These are phyloP conservation scores for Colletotrichum higginsianum DNA, from an alignment of 2,329 filamentous ascomycete genomes.

Conservation along the genomic window DNA sequence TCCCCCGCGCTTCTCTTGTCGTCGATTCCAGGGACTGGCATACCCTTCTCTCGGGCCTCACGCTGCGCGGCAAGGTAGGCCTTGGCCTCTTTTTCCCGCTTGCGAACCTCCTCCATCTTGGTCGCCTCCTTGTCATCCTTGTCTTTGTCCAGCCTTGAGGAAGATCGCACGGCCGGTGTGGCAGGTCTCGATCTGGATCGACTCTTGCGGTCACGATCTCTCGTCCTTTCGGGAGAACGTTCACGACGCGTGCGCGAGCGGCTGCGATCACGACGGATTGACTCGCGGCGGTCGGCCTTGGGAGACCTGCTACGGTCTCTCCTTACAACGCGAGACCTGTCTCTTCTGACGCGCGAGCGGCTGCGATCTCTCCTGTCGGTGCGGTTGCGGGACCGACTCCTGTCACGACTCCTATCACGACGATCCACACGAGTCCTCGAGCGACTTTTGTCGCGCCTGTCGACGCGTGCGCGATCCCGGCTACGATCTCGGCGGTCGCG, in stretches of 20 bases:
- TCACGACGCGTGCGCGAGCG: slow-evolving; percentile 43
- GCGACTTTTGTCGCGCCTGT: slow-evolving; percentile 53
- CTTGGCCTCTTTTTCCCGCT: slow-evolving; percentile 75
- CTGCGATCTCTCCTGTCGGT: slow-evolving; percentile 48
- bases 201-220: slow-evolving; percentile 57
- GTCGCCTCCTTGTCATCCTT: slow-evolving; percentile 68
- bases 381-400: slow-evolving; percentile 50
- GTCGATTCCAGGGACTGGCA: slow-evolving; percentile 71
- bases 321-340: slow-evolving; percentile 31
- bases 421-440: slow-evolving; percentile 45
- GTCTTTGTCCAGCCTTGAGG: slow-evolving; percentile 50
- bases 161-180: slow-evolving; percentile 43
- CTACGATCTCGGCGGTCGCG: slow-evolving; percentile 51
- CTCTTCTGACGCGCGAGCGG: slow-evolving; percentile 48
- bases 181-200: slow-evolving; percentile 60
- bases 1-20: slow-evolving; percentile 61
- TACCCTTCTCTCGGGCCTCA: slow-evolving; percentile 71
- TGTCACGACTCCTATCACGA: slow-evolving; percentile 48
- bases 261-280: slow-evolving; percentile 43
- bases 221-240: slow-evolving; percentile 44
- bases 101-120: slow-evolving; percentile 74
- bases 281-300: slow-evolving; percentile 39
- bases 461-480: slow-evolving; percentile 52
- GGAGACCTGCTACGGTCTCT: slow-evolving; percentile 52
- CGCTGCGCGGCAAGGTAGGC: slow-evolving; percentile 74